Evolutionary conservation across 768 basidiomycete genomes (phyloP), one percentile per base, ranked within the genome.

Genomic region (Amanita brunnescens): DNA sequence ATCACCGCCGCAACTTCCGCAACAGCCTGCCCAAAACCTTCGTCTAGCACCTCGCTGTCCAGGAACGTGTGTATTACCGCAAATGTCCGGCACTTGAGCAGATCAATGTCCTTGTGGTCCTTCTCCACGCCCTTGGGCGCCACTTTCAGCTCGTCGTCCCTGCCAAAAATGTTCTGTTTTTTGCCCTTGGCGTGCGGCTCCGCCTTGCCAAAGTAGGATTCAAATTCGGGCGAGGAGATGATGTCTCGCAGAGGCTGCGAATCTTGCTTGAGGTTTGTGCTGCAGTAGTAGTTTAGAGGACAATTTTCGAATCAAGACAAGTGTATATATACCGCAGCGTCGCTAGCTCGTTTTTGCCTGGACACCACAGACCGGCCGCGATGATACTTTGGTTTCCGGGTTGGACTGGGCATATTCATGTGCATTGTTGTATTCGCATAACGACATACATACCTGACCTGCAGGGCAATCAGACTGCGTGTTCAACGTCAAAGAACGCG

Each of bases 81-180:
- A 30, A 91, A 80, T 14, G 83, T 82, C 21, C 91, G 80, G 54
- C 88, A 85, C 65, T 89, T 90, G 55, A 99, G 69, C 45, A 98
- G 68, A 64, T 95, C 94, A 57, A 99, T 97, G 62, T 97, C 91
- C 64, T 85, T 88, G 54, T 97, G 92, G 26, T 75, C 76, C 67
- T 92, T 98, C 47, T 79, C 78, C 7, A 95, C 69, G 0, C 92
- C 94, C 61, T 96, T 97, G 1, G 94, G 94, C 5, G 92, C 90
- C 0, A 80, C 81, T 69, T 96, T 97, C 26, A 96, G 70, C 62
- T 91, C 85, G 58, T 91, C 93, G 2, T 94, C 91, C 51, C 66
- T 63, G 0, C 95, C 94, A 64, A 94, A 99, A 1, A 99, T 79
- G 60, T 76, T 95, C 61, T 77, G 76, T 46, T 83, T 69, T 50